These are phyloP conservation scores for Protomyces inundatus DNA, from an alignment of 1,139 yeast species.

Conservation along the genomic window DNA sequence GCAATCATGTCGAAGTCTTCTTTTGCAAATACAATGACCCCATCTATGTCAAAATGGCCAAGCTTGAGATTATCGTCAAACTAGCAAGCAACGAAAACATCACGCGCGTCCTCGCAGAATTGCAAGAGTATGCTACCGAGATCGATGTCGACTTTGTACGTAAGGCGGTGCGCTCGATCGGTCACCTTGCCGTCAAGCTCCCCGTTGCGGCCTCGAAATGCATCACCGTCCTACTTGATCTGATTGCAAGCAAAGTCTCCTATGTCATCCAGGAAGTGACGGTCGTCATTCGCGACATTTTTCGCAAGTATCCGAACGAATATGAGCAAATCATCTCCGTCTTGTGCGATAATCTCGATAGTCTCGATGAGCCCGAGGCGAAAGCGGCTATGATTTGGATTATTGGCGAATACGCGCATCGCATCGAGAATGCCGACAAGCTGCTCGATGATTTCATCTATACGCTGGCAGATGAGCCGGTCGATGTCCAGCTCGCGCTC, in stretches of 20 bases:
- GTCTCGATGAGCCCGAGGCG: slow-evolving; percentile 70
- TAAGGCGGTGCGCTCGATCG: slow-evolving; percentile 83
- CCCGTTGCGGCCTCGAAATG: slow-evolving; percentile 57
- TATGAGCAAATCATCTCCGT: slow-evolving; percentile 44
- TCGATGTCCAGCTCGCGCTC: slow-evolving; percentile 68
- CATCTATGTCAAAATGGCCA: slow-evolving; percentile 81
- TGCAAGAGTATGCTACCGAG: slow-evolving; percentile 81
- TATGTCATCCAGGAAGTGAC: slow-evolving; percentile 77
- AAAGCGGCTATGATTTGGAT: slow-evolving; percentile 80
- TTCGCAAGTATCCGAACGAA: slow-evolving; percentile 65
- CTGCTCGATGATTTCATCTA: slow-evolving; percentile 48
- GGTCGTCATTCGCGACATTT: slow-evolving; percentile 67
- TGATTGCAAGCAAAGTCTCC: slow-evolving; percentile 62
- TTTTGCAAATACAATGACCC: slow-evolving; percentile 83
- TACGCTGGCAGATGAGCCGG: slow-evolving; percentile 55
- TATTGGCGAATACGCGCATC: slow-evolving; percentile 62
- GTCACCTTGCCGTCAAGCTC: slow-evolving; percentile 76
- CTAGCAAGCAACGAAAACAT: slow-evolving; percentile 65
- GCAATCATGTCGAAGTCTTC: slow-evolving; percentile 64
- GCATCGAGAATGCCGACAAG: slow-evolving; percentile 47
- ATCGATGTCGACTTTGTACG: slow-evolving; percentile 80
- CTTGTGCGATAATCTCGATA: slow-evolving; percentile 45
- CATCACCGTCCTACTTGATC: slow-evolving; percentile 56
- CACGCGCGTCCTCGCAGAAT: slow-evolving; percentile 60
- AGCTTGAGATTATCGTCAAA: slow-evolving; percentile 76